Conservation (phyloP, 2,329 filamentous ascomycete species). For the Cladosporium velox region DNA sequence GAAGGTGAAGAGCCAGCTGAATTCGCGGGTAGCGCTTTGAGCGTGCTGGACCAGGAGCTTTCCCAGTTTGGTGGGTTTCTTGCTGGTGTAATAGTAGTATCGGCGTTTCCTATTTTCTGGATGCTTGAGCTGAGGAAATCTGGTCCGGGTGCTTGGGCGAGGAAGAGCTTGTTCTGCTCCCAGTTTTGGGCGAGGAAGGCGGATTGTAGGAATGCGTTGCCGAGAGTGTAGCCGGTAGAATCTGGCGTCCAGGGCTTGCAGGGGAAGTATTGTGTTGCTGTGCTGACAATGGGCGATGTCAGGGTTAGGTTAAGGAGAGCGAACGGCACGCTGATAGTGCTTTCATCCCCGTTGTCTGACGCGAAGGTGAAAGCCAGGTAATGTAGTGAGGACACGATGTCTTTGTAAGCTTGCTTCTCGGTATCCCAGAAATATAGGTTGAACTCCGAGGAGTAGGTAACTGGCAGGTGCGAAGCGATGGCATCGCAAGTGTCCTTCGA, state of each 20-base stretch:
- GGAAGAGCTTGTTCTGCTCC: slow-evolving; percentile 21
- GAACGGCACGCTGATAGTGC: slow-evolving; percentile 50
- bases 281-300: slow-evolving; percentile 40
- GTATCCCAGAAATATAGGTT: slow-evolving; percentile 37
- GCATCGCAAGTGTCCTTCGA: slow-evolving; percentile 33
- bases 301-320: slow-evolving; percentile 42
- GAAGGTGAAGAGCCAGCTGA: neutral
- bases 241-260: slow-evolving; percentile 39
- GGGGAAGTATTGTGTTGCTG: slow-evolving; percentile 46
- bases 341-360: slow-evolving; percentile 25
- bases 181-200: slow-evolving; percentile 50
- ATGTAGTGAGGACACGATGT: slow-evolving; percentile 45
- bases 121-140: slow-evolving; percentile 2
- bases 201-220: slow-evolving; percentile 51
- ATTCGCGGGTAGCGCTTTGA: slow-evolving; percentile 17
- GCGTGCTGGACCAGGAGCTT: slow-evolving; percentile 22
- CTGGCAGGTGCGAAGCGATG: slow-evolving; percentile 33
- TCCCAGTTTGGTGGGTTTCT: slow-evolving; percentile 24
- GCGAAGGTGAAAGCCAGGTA: slow-evolving; percentile 45
- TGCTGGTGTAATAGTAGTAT: slow-evolving; percentile 18
- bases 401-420: slow-evolving; percentile 35
- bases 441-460: slow-evolving; percentile 28
- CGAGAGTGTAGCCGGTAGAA: slow-evolving; percentile 38
- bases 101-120: slow-evolving; percentile 9
- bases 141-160: slow-evolving; percentile 14